Evolutionary conservation across 2,329 filamentous ascomycete genomes (phyloP), one percentile per base, ranked within the genome.

Genomic region (Neopestalotiopsis clavispora): DNA sequence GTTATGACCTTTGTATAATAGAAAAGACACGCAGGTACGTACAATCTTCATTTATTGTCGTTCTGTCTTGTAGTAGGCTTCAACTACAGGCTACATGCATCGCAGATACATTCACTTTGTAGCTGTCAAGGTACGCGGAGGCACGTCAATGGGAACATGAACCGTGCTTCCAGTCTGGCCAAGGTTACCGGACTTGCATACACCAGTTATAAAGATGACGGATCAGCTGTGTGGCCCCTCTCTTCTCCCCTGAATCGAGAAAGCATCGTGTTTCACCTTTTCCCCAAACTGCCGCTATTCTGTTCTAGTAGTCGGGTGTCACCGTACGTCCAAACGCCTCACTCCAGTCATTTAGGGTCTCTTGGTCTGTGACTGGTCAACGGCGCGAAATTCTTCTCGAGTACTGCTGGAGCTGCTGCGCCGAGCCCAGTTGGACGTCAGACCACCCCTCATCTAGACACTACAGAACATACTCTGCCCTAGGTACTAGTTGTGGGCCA

Each of bases 181-280:
- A 20, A 14, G 9, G 17, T 52, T 38, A 38, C 34, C 34, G 10
- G 34, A 38, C 10, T 38, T 10, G 34, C 34, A 38, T 38, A 38
- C 34, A 38, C 10, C 10, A 52, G 42, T 9, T 17, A 52, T 17
- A 20, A n/a, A 52, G 45, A 52, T n/a, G 45, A 52, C 45, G 45
- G 45, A 52, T 52, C 45, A 52, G 20, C 20, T 52, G 45, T 52
- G 45, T 52, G 20, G 45, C 45, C 45, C 45, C 45, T 20, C 9
- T 52, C 45, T n/a, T 20, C 45, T 52, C 65, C 65, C 65, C 65
- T 67, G 59, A 67, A 61, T 67, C 23, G 65, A 65, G 45, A 45
- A 52, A 57, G 17, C 56, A 32, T 45, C 64, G 32, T 67, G 65
- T 67, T 67, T 67, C 65, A 67, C 42, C 65, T 52, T 45, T 67